Evolutionary conservation across 2,329 filamentous ascomycete species (phyloP), one percentile per base, ranked within the genome.

Genomic region (Berkeleyomyces basicola): DNA sequence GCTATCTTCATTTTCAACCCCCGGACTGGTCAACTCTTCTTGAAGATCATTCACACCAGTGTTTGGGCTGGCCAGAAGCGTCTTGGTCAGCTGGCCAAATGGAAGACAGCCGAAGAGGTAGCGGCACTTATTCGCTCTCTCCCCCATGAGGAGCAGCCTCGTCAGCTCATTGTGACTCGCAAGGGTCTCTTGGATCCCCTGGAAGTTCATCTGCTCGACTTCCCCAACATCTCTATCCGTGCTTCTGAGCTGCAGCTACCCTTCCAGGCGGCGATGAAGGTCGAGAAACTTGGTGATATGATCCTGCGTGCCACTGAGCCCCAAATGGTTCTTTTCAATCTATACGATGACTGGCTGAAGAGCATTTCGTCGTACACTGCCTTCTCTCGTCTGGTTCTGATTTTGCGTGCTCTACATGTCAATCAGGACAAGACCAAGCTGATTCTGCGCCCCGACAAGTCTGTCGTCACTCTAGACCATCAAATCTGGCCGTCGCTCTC

Each of bases 1-100:
- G 93, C 95, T 55, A 97, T 99, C 72, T 99, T 99, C 79, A 99
- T 99, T 71, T 97, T 99, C 82, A 99, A 99, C 72, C 93, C 95
- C n/a, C 84, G 92, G 64, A 99, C 93, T 61, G 93, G 93, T 59
- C 93, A 99, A 71, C 76, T 99, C 46, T 99, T 99, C 83, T 76
- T 99, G 71, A 99, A 99, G 81, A 97, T 99, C 69, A 99, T 99
- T 68, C 95, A 99, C 75, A 99, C 93, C 1, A 96, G 91, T 71
- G 95, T 99, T 37, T 99, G 93, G 93, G 93, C 93, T 60, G 93
- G 93, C 62, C 93, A 99, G 76, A 99, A 99, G 75, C 95, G 93
- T 88, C 83, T 99, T 40, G 95, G 95, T 67, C 93, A 99, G 74
- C 77, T 99, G 67, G 93, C 93, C 57, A 99, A 99, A 73, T 99